phyloP scores from a whole-genome alignment of 176 grass and related monocot species.

The Paspalum vaginatum region DNA sequence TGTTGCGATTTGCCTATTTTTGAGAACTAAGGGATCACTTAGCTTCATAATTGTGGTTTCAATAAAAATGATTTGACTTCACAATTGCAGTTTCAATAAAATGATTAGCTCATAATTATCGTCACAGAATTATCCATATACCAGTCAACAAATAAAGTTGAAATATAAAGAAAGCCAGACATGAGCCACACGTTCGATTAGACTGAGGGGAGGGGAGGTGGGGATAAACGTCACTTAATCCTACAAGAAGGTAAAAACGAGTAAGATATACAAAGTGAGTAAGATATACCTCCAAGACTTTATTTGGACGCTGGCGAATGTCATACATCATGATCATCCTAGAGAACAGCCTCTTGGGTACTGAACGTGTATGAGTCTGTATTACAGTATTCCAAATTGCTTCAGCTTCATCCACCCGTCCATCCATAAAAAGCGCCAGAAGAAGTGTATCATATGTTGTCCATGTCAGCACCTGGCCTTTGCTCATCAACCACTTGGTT shows the following conservation, averaged over 20 bases:
- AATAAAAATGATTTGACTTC: neutral
- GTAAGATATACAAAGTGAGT: too few species aligned
- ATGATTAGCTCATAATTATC: neutral
- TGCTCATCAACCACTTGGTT: constrained; percentile 92
- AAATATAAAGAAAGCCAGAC: neutral
- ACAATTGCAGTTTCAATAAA: neutral
- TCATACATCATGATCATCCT: constrained; percentile 85
- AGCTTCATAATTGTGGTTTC: neutral
- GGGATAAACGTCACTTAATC: neutral
- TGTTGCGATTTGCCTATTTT: neutral
- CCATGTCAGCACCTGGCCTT: constrained; percentile 86
- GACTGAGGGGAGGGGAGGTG: neutral
- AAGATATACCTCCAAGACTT: constrained; percentile 77
- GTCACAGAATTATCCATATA: constrained; percentile 4
- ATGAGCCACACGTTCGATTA: neutral
- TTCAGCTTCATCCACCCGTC: constrained; percentile 72
- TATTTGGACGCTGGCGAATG: constrained; percentile 50
- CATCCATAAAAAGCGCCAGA: constrained; percentile 81
- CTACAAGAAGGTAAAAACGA: constrained; percentile 27
- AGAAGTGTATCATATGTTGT: constrained; percentile 75
- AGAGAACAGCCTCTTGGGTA: constrained; percentile 79
- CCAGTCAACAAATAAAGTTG: neutral
- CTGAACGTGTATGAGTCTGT: constrained; percentile 69
- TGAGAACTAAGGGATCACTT: neutral
- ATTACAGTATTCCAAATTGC: constrained; percentile 64